A percentile compares a stretch with the other conserved stretches of the same genome.
These are phyloP conservation scores for Monosporascus sp. DNA, from an alignment of 2,329 filamentous ascomycete genomes.

Conservation along the genomic window DNA sequence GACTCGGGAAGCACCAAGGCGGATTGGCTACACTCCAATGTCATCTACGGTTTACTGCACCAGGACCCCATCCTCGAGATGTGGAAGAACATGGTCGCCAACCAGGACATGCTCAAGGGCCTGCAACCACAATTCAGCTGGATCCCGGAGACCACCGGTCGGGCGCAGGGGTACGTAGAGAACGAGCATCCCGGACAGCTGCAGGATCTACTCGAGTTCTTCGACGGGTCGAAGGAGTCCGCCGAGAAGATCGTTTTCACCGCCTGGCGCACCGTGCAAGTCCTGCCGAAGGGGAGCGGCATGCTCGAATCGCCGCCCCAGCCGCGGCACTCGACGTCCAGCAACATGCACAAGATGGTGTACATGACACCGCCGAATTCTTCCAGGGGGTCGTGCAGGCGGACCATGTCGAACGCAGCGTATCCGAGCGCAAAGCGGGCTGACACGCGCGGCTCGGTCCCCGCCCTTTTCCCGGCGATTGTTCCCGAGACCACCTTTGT, in stretches of 20 bases:
- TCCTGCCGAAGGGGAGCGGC: constrained; percentile 21
- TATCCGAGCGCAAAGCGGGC: constrained; percentile 6
- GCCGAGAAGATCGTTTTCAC: constrained; percentile 52
- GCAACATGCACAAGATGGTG: constrained; percentile 13
- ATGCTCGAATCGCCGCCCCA: constrained; percentile 5
- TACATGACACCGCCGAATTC: constrained; percentile 9
- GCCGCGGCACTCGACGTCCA: constrained; percentile 1
- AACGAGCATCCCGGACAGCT: constrained; percentile 59
- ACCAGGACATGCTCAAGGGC: constrained; percentile 37
- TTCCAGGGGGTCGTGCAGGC: constrained; percentile 13
- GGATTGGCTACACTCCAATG: constrained; percentile 65
- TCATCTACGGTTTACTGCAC: constrained; percentile 63
- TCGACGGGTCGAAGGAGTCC: constrained; percentile 52
- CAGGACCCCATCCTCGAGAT: constrained; percentile 56
- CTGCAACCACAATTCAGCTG: constrained; percentile 56
- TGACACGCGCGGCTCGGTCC: background rate
- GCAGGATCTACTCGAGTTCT: constrained; percentile 61
- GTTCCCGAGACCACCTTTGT: background rate
- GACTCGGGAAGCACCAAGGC: constrained; percentile 56
- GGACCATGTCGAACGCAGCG: constrained; percentile 20
- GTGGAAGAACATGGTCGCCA: constrained; percentile 53
- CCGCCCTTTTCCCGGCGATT: background rate
- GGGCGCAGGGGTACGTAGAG: constrained; percentile 54
- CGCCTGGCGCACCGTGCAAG: constrained; percentile 38
- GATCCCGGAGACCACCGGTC: constrained; percentile 51